Base-by-base conservation (phyloP, 2,329 filamentous ascomycete species). In the Fusarium sp. region DNA sequence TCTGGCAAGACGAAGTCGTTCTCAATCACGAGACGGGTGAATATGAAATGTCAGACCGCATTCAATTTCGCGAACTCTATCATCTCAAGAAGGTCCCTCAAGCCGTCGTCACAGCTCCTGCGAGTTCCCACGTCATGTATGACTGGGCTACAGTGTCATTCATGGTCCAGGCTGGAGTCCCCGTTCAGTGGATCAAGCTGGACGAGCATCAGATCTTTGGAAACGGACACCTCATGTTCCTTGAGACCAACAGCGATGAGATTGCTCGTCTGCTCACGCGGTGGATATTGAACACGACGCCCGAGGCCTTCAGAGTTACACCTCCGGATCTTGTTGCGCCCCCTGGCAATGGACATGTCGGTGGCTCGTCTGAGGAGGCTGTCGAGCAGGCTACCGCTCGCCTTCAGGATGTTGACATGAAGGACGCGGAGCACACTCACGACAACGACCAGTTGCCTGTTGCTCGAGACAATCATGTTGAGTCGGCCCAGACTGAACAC, bases 151-250 rank as follows among this genome's bases (percentile, higher is more conserved):
- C 86, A 0, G 84, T 87, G 2, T 69, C 78, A 14, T 91, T 87
- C 75, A 75, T 91, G 75, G 73, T 79, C 61, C 89, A 91, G 75
- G 87, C 85, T 2, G 88, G 89, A 0, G 83, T 86, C 1, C 66
- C 74, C 0, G 82, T 84, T 1, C 81, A 86, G 3, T 85, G 84
- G 79, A 71, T 88, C 38, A 79, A 83, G 58, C 80, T 91, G 51
- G 83, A 80, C 0, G 78, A 85, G 1, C 64, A 80, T 1, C 83
- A 83, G 0, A 84, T 90, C 2, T 76, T 79, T 24, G 89, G 89
- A 0, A 91, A 91, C 67, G 88, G 87, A 0, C 88, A 90, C 73
- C 83, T 90, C 66, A 83, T 87, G 80, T 88, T 88, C 53, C 74
- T 90, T 36, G 88, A 90, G 80, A 83, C 80, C 73, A 89, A 90